Percentiles rank a stretch among this genome's conserved stretches.
Evolutionary conservation across 2,329 filamentous ascomycete genomes (phyloP).

Genomic region (Ambrosiella cleistominuta): DNA sequence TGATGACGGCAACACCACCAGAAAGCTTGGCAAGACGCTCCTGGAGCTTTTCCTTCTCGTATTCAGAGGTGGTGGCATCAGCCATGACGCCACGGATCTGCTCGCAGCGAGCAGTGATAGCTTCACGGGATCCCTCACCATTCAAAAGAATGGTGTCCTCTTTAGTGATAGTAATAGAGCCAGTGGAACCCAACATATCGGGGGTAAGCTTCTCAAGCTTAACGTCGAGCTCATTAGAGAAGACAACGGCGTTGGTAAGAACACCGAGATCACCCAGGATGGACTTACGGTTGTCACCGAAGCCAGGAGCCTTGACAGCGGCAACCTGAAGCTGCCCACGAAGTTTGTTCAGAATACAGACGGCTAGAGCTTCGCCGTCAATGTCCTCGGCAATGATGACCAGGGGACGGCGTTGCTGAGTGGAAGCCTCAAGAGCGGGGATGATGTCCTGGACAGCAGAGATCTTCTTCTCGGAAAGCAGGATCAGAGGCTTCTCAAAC

Average conservation of each 20-base stretch:
- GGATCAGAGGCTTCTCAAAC: slow-evolving; percentile 97
- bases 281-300: slow-evolving; percentile 99
- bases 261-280: slow-evolving; percentile 94
- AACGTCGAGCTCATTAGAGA: slow-evolving; percentile 94
- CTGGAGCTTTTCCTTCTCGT: slow-evolving; percentile 99
- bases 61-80: slow-evolving; percentile 88
- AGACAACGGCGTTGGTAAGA: slow-evolving; percentile 91
- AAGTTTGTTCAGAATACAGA: slow-evolving; percentile 99
- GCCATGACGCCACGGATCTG: slow-evolving; percentile 96
- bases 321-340: slow-evolving; percentile 97
- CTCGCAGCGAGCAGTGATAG: slow-evolving; percentile 87
- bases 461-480: slow-evolving; percentile 99
- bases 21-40: slow-evolving; percentile 99
- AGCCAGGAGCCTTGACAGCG: slow-evolving; percentile 96
- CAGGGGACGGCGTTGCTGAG: slow-evolving; percentile 82
- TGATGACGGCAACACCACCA: slow-evolving; percentile 97
- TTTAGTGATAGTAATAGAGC: slow-evolving; percentile 99
- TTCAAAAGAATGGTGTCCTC: slow-evolving; percentile 98
- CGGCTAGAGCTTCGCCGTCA: slow-evolving; percentile 91
- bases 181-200: slow-evolving; percentile 91
- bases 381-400: slow-evolving; percentile 99
- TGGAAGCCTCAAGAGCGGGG: slow-evolving; percentile 90
- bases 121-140: slow-evolving; percentile 87
- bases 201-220: slow-evolving; percentile 97
- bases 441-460: slow-evolving; percentile 98